A percentile compares a stretch with the other conserved stretches of the same genome.
Evolutionary conservation across 805 yeast species (phyloP).

Genomic region (Vanderwaltozyma verrucispora): DNA sequence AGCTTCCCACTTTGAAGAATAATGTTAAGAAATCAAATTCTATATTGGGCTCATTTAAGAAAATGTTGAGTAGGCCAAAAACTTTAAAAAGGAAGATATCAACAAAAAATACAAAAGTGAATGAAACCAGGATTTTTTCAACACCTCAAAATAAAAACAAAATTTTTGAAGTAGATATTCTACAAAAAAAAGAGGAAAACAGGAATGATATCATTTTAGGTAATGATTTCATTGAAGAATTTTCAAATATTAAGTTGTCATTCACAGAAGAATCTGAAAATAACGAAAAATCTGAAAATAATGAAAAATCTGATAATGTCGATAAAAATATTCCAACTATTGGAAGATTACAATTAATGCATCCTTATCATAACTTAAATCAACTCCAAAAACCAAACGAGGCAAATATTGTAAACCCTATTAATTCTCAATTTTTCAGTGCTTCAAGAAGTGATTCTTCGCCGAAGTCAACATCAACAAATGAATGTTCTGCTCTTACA

Average conservation of each 20-base stretch:
- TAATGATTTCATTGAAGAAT: neutral
- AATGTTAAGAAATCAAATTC: neutral
- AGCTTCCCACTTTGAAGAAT: too few species aligned
- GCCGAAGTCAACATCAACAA: neutral
- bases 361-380: neutral
- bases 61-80: neutral
- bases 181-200: too few species aligned
- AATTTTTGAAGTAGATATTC: too few species aligned
- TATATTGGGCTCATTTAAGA: neutral
- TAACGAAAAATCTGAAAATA: too few species aligned
- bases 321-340: too few species aligned
- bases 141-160: too few species aligned
- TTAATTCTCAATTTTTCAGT: too few species aligned
- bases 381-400: too few species aligned
- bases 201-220: neutral
- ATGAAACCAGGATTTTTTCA: neutral
- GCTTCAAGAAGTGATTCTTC: neutral
- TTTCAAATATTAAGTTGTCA: too few species aligned
- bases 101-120: neutral
- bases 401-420: too few species aligned
- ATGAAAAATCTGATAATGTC: too few species aligned
- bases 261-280: too few species aligned
- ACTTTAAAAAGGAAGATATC: neutral
- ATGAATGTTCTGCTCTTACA: neutral
- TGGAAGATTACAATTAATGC: neutral